Base-by-base conservation (phyloP, 371 early-diverging fungal genomes). In the Mortierella sp. region DNA sequence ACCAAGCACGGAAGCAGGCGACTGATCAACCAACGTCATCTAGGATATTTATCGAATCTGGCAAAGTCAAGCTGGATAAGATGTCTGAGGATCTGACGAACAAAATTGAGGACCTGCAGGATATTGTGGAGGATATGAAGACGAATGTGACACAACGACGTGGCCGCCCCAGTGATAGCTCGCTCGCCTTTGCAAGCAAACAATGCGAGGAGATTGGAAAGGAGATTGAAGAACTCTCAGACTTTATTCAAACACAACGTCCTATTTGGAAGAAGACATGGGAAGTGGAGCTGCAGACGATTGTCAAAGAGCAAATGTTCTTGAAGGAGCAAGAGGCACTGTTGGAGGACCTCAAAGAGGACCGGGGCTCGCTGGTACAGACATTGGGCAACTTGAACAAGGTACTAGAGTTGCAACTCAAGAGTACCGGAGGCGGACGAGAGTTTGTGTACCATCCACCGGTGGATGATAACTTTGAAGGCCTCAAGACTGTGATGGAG, bases 181-280 rank as follows among this genome's bases (percentile, higher is more conserved):
- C 85, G 57, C 71, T 94, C 70, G 61, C 78, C 0, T 82, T 83
- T 55, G 86, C 89, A 50, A 64, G 80, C 26, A 53, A 79, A 19
- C 89, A 89, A 55, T 82, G 84, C 4, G 72, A 63, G 13, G 72
- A 59, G 31, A 69, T 93, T 18, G 78, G 56, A 2, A 43, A 59
- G 1, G 87, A 86, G 24, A 82, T 88, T 34, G 60, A 78, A 1
- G 73, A 73, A 23, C 82, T 92, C 41, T 61, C 72, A 14, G 67
- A 80, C n/a, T 82, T 81, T n/a, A 80, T 93, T 19, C 79, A 84
- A 48, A 67, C 82, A 12, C 69, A 84, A 6, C 84, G 89, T 26
- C 87, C 92, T 1, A 73, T 74, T 7, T 94, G 94, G 94, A 94
- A 93, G 67, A 84, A 83, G 76, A 88, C 88, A 0, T 94, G 94